Conservation (phyloP, 169 alveolate genomes). For the Theileria annulata region DNA sequence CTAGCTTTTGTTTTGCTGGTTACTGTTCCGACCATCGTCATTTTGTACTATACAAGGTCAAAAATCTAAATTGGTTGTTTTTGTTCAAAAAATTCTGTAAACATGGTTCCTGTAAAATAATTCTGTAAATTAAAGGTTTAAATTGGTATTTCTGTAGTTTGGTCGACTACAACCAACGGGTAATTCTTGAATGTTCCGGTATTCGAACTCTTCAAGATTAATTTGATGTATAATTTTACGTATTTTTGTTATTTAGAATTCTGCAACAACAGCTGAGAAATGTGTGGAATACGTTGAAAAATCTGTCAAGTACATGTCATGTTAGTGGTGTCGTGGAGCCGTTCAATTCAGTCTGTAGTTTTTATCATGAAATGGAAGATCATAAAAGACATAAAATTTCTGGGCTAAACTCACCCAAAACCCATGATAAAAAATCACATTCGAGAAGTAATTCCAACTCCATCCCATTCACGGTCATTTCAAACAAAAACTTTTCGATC, state of each 20-base stretch:
- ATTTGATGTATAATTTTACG: constrained; percentile 13
- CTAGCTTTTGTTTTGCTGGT: background rate
- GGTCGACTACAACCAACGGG: background rate
- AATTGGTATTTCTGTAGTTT: background rate
- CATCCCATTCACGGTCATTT: constrained; percentile 2
- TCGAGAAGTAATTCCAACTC: constrained; percentile 8
- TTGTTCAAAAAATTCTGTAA: background rate
- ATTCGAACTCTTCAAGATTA: constrained; percentile 1
- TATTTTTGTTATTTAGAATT: background rate
- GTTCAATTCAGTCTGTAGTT: background rate
- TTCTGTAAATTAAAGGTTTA: background rate
- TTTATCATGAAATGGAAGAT: constrained; percentile 1
- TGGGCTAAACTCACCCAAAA: constrained; percentile 1
- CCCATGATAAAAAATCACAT: constrained; percentile 7
- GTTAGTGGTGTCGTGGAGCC: background rate
- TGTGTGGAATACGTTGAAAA: background rate
- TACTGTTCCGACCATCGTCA: background rate
- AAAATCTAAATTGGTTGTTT: background rate
- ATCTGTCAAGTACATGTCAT: background rate
- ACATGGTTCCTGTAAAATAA: no score
- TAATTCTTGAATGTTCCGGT: constrained; percentile 7
- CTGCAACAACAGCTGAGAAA: background rate
- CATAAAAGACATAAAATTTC: background rate
- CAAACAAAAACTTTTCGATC: constrained; percentile 22
- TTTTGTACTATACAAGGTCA: background rate